Evolutionary conservation across 331 rosid species (phyloP).

Genomic region (Quercus lobata): DNA sequence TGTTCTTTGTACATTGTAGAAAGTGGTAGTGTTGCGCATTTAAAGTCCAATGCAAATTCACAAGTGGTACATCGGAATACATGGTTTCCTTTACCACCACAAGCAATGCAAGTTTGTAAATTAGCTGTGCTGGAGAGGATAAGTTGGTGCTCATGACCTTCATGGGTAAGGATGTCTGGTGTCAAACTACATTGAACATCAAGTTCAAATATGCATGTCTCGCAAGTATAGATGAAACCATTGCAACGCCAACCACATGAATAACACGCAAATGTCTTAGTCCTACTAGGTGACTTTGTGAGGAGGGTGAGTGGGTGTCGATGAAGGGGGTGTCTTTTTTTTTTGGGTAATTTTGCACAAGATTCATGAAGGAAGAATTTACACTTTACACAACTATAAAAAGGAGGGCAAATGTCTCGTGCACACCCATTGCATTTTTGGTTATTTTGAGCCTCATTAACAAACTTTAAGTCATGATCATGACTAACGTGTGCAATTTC

Average conservation of each 20-base stretch:
- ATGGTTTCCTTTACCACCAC: background rate
- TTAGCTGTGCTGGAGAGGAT: background rate
- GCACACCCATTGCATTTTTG: too few species aligned
- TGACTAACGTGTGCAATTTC: too few species aligned
- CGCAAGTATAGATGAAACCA: background rate
- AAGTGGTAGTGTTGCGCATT: background rate
- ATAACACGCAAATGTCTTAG: background rate
- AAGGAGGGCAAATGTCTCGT: too few species aligned
- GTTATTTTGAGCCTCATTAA: too few species aligned
- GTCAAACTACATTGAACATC: background rate
- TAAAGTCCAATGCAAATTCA: background rate
- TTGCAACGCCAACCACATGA: background rate
- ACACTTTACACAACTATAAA: too few species aligned
- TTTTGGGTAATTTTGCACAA: too few species aligned
- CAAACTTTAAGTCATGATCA: too few species aligned
- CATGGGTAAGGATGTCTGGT: too few species aligned
- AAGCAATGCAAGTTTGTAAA: background rate
- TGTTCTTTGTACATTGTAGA: too few species aligned
- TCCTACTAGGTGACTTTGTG: background rate
- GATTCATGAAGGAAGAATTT: too few species aligned
- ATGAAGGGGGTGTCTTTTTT: too few species aligned
- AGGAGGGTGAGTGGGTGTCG: background rate
- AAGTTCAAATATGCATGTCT: background rate
- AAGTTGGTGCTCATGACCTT: background rate
- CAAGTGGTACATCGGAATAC: background rate